Evolutionary conservation across 176 grass and related monocot genomes (phyloP).

Genomic region (Metroxylon sagu): DNA sequence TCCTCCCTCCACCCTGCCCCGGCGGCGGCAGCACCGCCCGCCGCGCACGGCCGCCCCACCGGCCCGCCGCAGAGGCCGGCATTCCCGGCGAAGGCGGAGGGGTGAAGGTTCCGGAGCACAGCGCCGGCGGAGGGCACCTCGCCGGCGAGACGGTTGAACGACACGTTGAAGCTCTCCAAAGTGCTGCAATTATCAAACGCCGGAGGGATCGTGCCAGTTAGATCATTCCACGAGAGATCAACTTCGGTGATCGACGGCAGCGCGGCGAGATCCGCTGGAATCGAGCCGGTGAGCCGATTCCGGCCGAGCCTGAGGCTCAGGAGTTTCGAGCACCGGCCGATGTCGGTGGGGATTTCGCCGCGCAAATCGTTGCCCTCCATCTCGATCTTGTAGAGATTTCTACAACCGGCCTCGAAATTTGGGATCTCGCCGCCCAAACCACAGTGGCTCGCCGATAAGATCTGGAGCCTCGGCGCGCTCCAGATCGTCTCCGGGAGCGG

Average conservation of each 20-base stretch:
- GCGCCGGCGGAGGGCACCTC: constrained; percentile 14
- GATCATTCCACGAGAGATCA: constrained; percentile 69
- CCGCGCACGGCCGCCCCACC: constrained; percentile 20
- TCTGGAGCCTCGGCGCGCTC: constrained; percentile 50
- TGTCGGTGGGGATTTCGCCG: constrained; percentile 50
- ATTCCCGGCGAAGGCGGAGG: constrained; percentile 31
- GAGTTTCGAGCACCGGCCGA: constrained; percentile 42
- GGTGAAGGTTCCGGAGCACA: constrained; percentile 29
- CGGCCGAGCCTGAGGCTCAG: constrained; percentile 66
- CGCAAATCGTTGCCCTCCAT: constrained; percentile 48
- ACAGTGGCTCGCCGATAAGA: constrained; percentile 53
- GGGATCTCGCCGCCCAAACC: constrained; percentile 38
- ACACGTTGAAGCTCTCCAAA: constrained; percentile 76
- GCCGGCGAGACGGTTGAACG: constrained; percentile 46
- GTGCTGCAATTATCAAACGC: constrained; percentile 68
- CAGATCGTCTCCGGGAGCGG: constrained; percentile 37
- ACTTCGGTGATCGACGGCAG: constrained; percentile 85
- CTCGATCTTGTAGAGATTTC: constrained; percentile 69
- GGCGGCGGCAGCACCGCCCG: not conserved
- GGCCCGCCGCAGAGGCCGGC: constrained; percentile 26
- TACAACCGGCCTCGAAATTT: constrained; percentile 46
- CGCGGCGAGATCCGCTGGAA: constrained; percentile 44
- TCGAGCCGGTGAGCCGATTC: constrained; percentile 51
- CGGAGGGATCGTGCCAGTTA: constrained; percentile 51
- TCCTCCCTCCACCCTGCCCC: not conserved